phyloP scores from a whole-genome alignment of 1,139 yeast species.

The Zygosaccharomyces sapae region DNA sequence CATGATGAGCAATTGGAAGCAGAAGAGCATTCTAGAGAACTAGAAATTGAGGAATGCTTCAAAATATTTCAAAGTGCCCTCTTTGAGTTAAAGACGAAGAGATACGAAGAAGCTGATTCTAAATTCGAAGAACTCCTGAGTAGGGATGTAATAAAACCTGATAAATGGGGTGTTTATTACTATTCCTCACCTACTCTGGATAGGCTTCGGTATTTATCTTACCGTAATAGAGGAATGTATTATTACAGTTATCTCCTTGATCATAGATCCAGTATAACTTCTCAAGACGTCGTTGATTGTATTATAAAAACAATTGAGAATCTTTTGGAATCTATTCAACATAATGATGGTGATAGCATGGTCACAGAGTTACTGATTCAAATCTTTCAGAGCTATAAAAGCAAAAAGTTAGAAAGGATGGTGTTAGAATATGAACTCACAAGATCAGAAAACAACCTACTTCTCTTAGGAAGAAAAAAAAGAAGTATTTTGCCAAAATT shows the following conservation, averaged over 20 bases:
- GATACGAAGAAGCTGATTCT: constrained; percentile 48
- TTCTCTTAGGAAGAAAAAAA: constrained; percentile 42
- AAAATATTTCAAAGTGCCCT: constrained; percentile 71
- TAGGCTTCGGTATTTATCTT: constrained; percentile 68
- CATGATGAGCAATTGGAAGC: constrained; percentile 65
- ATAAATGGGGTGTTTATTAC: constrained; percentile 43
- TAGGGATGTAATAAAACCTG: constrained; percentile 60
- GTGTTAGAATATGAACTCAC: constrained; percentile 61
- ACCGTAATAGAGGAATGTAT: constrained; percentile 76
- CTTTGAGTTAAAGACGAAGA: constrained; percentile 48
- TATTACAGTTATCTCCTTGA: constrained; percentile 49
- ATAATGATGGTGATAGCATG: constrained; percentile 60
- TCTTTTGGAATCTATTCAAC: constrained; percentile 50
- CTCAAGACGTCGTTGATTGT: constrained; percentile 33
- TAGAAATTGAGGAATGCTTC: constrained; percentile 82
- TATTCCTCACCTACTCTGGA: constrained; percentile 66
- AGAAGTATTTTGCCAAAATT: constrained; percentile 28
- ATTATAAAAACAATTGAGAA: constrained; percentile 49
- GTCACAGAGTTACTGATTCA: constrained; percentile 48
- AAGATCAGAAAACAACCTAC: constrained; percentile 46
- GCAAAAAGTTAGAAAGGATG: constrained; percentile 52
- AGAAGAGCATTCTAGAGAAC: constrained; percentile 84
- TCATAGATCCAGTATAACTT: constrained; percentile 18
- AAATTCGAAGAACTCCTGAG: constrained; percentile 61
- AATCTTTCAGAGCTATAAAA: constrained; percentile 47